Evolutionary conservation across 2,329 filamentous ascomycete genomes (phyloP).

Genomic region (Alternaria sp.): DNA sequence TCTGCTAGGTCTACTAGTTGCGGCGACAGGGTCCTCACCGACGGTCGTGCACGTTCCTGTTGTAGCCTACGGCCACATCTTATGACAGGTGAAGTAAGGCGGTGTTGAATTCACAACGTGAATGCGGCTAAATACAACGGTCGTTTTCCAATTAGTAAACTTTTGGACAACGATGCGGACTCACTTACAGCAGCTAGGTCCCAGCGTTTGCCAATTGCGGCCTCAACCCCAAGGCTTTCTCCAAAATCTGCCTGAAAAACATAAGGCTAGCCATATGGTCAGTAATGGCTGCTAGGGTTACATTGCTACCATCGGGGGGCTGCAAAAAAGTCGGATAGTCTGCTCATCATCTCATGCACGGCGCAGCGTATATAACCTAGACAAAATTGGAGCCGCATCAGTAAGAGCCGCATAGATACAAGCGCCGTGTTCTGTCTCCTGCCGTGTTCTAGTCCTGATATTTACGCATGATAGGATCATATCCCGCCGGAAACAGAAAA

Average conservation of each 20-base stretch:
- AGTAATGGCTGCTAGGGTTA: background rate
- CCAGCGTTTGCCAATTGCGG: background rate
- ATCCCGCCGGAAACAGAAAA: slow-evolving; percentile 4
- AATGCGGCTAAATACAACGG: background rate
- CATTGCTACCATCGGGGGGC: background rate
- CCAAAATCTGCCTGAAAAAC: background rate
- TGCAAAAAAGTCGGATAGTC: background rate
- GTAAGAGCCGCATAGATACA: background rate
- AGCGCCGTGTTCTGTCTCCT: background rate
- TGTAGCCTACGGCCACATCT: background rate
- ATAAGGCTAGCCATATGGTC: background rate
- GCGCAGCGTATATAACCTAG: background rate
- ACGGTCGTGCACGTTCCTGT: background rate
- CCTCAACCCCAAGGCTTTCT: background rate
- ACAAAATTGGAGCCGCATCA: background rate
- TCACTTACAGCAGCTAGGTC: background rate
- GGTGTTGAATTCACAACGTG: background rate
- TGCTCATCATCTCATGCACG: slow-evolving; percentile 3
- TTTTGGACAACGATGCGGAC: background rate
- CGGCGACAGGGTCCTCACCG: background rate
- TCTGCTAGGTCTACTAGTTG: background rate
- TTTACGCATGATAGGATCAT: background rate
- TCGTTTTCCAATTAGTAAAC: background rate
- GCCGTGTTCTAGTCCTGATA: background rate
- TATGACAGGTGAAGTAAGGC: background rate